Percentiles rank a stretch among this genome's conserved stretches.
Evolutionary conservation across 2,329 filamentous ascomycete genomes (phyloP).

Genomic region (Seiridium cupressi): DNA sequence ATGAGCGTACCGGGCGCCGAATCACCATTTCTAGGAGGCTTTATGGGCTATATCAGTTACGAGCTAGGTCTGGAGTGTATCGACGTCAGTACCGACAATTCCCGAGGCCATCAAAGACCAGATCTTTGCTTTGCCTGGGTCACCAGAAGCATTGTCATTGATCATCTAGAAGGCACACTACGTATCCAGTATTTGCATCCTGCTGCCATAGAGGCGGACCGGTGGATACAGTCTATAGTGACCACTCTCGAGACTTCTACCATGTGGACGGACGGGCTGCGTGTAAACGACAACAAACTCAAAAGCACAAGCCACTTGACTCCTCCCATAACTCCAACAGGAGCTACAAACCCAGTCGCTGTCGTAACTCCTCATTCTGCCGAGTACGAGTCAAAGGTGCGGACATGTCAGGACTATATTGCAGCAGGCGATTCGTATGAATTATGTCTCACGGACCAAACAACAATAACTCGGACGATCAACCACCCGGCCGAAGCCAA

Average conservation of each 20-base stretch:
- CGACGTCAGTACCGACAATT: conserved; percentile 36
- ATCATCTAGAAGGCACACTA: conserved; percentile 61
- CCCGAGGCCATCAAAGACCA: conserved; percentile 45
- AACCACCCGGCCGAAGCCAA: conserved; percentile 38
- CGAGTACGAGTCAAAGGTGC: conserved; percentile 66
- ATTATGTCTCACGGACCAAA: conserved; percentile 77
- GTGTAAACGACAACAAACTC: conserved; percentile 15
- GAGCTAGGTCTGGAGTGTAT: conserved; percentile 72
- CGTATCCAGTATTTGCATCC: conserved; percentile 66
- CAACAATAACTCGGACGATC: conserved; percentile 51
- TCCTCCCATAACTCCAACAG: conserved; percentile 25
- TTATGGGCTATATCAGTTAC: conserved; percentile 83
- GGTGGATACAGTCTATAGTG: conserved; percentile 44
- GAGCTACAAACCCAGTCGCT: conserved; percentile 13
- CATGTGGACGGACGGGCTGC: conserved; percentile 29
- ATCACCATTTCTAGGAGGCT: conserved; percentile 74
- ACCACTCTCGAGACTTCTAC: conserved; percentile 29
- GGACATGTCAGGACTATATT: conserved; percentile 67
- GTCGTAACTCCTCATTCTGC: conserved; percentile 40
- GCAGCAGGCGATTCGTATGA: conserved; percentile 81
- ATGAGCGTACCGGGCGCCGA: conserved; percentile 22
- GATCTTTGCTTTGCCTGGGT: conserved; percentile 78
- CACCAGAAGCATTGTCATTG: conserved; percentile 73
- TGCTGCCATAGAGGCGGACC: conserved; percentile 30
- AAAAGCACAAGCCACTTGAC: conserved; percentile 19